phyloP scores from a whole-genome alignment of 352 stramenopile genomes.

The Pythium myriotylum region DNA sequence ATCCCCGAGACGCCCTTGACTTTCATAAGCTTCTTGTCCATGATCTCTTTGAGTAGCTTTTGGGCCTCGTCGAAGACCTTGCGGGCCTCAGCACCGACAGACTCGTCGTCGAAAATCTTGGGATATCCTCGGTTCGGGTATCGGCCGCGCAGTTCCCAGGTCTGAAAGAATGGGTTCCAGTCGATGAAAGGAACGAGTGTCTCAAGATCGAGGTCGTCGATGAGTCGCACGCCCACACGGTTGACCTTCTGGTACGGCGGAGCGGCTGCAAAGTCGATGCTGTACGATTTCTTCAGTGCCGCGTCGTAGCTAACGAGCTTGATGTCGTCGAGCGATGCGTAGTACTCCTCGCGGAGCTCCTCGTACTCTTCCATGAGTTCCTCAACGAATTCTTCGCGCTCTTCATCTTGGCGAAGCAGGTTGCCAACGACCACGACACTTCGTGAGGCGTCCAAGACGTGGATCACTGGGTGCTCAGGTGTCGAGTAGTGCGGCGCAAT shows the following conservation, averaged over 20 bases:
- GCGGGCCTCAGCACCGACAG: constrained; percentile 93
- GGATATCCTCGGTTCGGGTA: constrained; percentile 98
- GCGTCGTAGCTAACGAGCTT: constrained; percentile 58
- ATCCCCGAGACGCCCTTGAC: constrained; percentile 94
- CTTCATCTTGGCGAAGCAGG: constrained; percentile 89
- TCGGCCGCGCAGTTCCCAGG: constrained; percentile 95
- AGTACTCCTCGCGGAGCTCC: constrained; percentile 88
- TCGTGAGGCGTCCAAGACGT: constrained; percentile 97
- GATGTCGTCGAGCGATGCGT: constrained; percentile 73
- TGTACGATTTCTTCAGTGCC: constrained; percentile 67
- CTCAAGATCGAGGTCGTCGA: constrained; percentile 86
- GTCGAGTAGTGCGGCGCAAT: constrained; percentile 96
- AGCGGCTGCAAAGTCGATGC: constrained; percentile 91
- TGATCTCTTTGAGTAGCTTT: constrained; percentile 93
- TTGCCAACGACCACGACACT: constrained; percentile 95
- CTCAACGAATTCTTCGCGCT: constrained; percentile 93
- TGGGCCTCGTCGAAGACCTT: constrained; percentile 98
- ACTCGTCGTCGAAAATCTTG: constrained; percentile 98
- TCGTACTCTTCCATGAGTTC: constrained; percentile 95
- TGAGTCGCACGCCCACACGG: constrained; percentile 84
- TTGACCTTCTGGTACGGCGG: constrained; percentile 87
- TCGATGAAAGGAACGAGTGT: constrained; percentile 97
- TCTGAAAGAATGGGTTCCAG: constrained; percentile 99
- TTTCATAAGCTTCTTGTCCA: constrained; percentile 90
- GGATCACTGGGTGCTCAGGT: constrained; percentile 95